A percentile compares a stretch with the other conserved stretches of the same genome.
These are phyloP conservation scores for Jasminum sambac DNA, from an alignment of 257 asterid species.

Conservation along the genomic window DNA sequence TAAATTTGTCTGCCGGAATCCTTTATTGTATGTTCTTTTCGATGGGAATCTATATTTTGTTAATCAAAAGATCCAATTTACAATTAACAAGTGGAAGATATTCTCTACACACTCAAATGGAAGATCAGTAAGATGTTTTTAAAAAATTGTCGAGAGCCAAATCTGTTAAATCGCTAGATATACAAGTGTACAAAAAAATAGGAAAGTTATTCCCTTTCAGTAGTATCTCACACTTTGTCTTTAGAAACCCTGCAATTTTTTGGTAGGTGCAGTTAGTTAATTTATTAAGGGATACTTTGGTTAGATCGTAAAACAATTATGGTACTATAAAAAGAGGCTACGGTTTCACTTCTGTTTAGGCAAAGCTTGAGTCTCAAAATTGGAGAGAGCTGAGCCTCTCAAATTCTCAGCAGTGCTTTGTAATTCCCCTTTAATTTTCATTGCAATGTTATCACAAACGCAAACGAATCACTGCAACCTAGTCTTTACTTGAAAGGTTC, in stretches of 20 bases:
- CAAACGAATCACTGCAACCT: too few species aligned
- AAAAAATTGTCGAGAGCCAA: not conserved
- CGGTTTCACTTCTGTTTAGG: too few species aligned
- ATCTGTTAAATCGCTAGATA: not conserved
- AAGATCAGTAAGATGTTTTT: not conserved
- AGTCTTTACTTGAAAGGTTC: too few species aligned
- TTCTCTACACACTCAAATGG: not conserved
- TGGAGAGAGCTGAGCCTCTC: too few species aligned
- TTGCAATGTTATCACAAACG: too few species aligned
- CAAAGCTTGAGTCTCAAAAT: too few species aligned
- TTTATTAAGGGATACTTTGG: too few species aligned
- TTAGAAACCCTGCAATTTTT: not conserved
- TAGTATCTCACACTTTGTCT: not conserved
- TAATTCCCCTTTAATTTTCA: too few species aligned
- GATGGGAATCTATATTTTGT: not conserved
- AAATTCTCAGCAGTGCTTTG: too few species aligned
- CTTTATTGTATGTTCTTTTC: not conserved
- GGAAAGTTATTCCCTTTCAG: not conserved
- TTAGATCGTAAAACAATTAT: too few species aligned
- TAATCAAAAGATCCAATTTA: not conserved
- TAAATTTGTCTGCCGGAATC: not conserved
- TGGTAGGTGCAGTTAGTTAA: too few species aligned
- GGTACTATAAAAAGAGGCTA: too few species aligned
- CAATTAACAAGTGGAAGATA: not conserved
- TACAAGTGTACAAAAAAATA: not conserved